Base-by-base conservation (phyloP, 805 yeast genomes). In the Lachancea lanzarotensis region DNA sequence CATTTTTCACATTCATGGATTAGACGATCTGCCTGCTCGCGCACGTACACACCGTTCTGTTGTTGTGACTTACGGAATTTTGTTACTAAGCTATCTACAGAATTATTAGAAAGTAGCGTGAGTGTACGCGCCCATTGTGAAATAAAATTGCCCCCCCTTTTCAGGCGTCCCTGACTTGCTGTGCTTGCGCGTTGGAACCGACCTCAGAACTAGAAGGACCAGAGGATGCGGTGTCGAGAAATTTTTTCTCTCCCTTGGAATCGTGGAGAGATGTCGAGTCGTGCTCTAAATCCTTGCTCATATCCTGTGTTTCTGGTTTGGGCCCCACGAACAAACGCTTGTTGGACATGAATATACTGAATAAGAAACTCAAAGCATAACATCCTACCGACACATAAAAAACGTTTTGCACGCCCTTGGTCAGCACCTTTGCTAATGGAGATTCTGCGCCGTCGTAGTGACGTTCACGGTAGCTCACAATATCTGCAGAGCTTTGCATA, bases 361-460 rank as follows among this genome's bases (percentile, higher is more conserved):
- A 42, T 12, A 42, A 13, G 16, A 42, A 42, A 17, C 33, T 11
- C 10, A 42, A 6, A 7, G 40, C 35, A 12, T 6, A 35, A 22
- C 35, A 35, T 2, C 45, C 45, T 8, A 42, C 40, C 18, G 40
- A 2, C 12, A 19, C 40, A 25, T 35, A 57, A 40, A 52, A 59
- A 12, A 56, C 60, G 37, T 54, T 40, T 22, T 43, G 49, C 20
- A 45, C 42, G 17, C 45, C 40, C 8, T 25, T 25, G 33, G 42
- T 45, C 17, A 50, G 18, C 2, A 42, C 29, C n/a, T 25, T 16
- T 9, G 47, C 49, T 6, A 47, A 17, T 22, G 35, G 39, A 2
- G 60, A 48, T 15, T 43, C 39, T 10, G 47, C 5, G 8, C 59
- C 56, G 34, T 56, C 60, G 29, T 45, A 51, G 20, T 54, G 45